Base-by-base conservation (phyloP, 2,329 filamentous ascomycete species). In the Aspergillus nomiae region DNA sequence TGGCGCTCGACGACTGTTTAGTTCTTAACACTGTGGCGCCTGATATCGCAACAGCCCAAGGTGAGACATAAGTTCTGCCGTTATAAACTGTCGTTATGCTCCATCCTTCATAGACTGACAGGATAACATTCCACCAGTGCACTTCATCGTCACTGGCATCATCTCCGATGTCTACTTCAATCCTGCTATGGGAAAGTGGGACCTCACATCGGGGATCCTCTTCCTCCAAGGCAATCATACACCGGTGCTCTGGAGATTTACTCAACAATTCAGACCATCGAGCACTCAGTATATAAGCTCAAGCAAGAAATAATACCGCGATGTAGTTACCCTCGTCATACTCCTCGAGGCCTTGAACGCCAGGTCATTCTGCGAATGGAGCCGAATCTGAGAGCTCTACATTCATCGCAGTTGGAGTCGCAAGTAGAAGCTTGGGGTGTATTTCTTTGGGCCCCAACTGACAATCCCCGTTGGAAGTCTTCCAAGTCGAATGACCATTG, bases 281-380 rank as follows among this genome's bases (percentile, higher is more conserved):
- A 50, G 64, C 67, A 53, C 68, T 72, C 32, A 71, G 24, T 2
- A 73, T 67, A 64, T 71, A 71, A 10, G 70, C 67, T 68, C 70
- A 73, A 51, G 69, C 69, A 72, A 41, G 34, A 38, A 64, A 69
- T 16, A 73, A 59, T 1, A 70, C 59, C 3, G 64, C 38, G 2
- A 73, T 10, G 57, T 73, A 66, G 41, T 71, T 73, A 8, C 65
- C 67, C 11, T 68, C 43, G 26, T 71, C 69, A 41, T 69, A 67
- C 11, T 59, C 59, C 14, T 59, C 16, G 5, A 71, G 59, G 8
- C 66, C 68, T 28, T 68, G 51, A 21, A 69, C 65, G 5, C 63
- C 60, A 7, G 69, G 70, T 67, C 68, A 70, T 9, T 63, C 48
- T 19, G 64, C 59, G 4, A 71, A 41, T 14, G 64, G 61, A 10